Percentiles rank a stretch among this genome's conserved stretches.
These are phyloP conservation scores for carrot (Daucus carota) DNA, from an alignment of 129 eudicot genomes.

Conservation along the genomic window DNA sequence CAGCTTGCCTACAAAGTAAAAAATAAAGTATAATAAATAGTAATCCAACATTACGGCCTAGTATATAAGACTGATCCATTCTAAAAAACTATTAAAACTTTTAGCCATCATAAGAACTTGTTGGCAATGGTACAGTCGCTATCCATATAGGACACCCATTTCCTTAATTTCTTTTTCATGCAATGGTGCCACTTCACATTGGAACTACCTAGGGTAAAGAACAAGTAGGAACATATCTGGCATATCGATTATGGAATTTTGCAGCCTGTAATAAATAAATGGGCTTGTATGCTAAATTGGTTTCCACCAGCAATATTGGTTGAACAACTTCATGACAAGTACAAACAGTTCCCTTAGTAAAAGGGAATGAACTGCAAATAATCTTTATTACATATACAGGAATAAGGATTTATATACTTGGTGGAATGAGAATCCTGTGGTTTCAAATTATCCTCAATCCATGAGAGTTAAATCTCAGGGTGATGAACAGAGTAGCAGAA, in stretches of 20 bases:
- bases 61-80: background rate
- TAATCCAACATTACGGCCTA: background rate
- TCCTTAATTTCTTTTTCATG: background rate
- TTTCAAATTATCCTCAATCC: background rate
- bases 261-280: background rate
- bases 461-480: background rate
- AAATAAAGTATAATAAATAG: background rate
- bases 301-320: background rate
- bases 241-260: background rate
- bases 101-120: background rate
- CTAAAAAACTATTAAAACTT: background rate
- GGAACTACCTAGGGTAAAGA: background rate
- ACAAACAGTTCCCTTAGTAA: background rate
- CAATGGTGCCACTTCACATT: background rate
- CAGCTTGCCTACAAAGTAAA: constrained; percentile 54
- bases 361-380: background rate
- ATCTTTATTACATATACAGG: background rate
- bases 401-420: background rate
- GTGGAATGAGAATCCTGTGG: background rate
- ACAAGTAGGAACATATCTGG: background rate
- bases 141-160: background rate
- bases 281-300: background rate
- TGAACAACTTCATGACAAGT: background rate
- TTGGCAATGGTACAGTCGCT: background rate
- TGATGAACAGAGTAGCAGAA: background rate